Evolutionary conservation across 106 monocot species (phyloP), one percentile per base, ranked within the genome.

Genomic region (Platanthera guangdongensis): DNA sequence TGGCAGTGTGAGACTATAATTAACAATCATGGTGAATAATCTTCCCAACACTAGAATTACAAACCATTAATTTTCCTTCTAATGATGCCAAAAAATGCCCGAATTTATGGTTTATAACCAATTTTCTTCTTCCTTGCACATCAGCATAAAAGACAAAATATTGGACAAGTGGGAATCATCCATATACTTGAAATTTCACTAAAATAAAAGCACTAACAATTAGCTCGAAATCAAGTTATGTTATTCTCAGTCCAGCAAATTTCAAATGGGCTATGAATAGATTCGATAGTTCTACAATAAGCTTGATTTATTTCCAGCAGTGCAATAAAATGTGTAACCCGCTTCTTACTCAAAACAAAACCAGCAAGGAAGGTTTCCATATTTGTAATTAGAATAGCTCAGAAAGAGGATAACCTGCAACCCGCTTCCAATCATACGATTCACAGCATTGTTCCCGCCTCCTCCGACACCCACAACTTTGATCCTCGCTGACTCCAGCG

Each of bases 391-490:
- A 70, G 47, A 70, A 70, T 47, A 70, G 47, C 39, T 48, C 70
- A 48, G 7, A 11, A 70, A 67, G 12, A 2, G 9, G 9, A 4
- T 16, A 28, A 77, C 95, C 90, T 93, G 90, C 76, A 95, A 76
- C 4, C 95, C 95, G 75, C 92, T 95, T 32, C 90, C 90, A 47
- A 95, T 95, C 95, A 95, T 95, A 64, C 95, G 92, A 67, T 95
- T 95, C 77, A 95, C 90, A 1, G 95, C 95, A 78, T 95, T 95
- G 85, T 95, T 95, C 45, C 95, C 95, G 65, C 95, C 92, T n/a
- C 95, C 95, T 32, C 95, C 95, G 14, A 95, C 95, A 3, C 95
- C 95, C 48, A 95, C 82, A 39, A 95, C 95, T 74, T 95, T 95
- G 55, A 95, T 95, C 87, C 81, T 88, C 18, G 95, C 95, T 3